Base-by-base conservation (phyloP, 345 rosid species). In the Salix viminalis region DNA sequence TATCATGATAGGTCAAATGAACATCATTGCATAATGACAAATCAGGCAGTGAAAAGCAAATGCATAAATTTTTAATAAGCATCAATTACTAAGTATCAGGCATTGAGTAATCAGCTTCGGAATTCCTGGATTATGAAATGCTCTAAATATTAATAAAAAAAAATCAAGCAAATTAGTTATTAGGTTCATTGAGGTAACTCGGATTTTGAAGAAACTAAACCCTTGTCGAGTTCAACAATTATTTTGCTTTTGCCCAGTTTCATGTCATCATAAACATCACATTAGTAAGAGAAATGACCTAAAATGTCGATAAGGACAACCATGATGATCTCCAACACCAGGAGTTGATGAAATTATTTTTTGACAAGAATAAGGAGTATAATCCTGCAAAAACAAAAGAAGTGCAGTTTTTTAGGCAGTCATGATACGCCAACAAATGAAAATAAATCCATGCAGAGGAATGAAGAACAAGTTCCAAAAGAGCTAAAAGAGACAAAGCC, bases 271-370 rank as follows among this genome's bases (percentile, higher is more conserved):
- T 37, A 77, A 52, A 34, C 30, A 37, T 64, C n/a, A 24, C n/a
- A 62, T 18, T 56, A 67, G 62, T 30, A 67, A 73, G 18, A 30
- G 64, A 74, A 76, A 69, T 81, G 61, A 93, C 98, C 99, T 93
- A 85, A 96, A 93, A 87, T 93, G 96, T 75, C 97, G 88, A 80
- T 88, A 96, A 46, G 99, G 99, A 73, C 98, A 96, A 70, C 99
- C 97, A 72, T 92, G 97, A 82, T 96, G 92, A 81, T 93, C 97
- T 28, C 99, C 98, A 50, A 81, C 87, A 16, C 94, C 89, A 82
- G 98, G 98, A 72, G 92, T 90, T 64, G 84, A 86, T 39, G 90
- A 86, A 70, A 93, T 93, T 74, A 90, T 83, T 80, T 91, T 96
- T 79, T 90, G 96, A 87, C 98, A 96, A 76, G 96, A 90, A 87